Base-by-base conservation (phyloP, 345 rosid species). In the Eucalyptus pumila region DNA sequence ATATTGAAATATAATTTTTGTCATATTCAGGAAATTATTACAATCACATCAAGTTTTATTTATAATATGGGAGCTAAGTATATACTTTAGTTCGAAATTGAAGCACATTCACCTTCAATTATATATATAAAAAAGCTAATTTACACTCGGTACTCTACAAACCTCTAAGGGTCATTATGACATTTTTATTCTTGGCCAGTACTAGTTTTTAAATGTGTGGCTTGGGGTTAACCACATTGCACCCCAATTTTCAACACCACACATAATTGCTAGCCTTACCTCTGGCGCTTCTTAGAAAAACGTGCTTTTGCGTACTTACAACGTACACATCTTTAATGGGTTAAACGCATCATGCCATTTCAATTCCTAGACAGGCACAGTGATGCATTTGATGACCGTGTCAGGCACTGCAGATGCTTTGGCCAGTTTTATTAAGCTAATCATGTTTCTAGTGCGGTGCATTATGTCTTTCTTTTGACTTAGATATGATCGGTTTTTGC, bases 361-460 rank as follows among this genome's bases (percentile, higher is more conserved):
- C 62, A 10, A 24, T 1, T 7, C 4, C 30, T 24, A 5, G 24
- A 2, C 8, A 10, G 14, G 3, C 14, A 32, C 4, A 9, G 6
- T n/a, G 21, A n/a, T 8, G 10, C 21, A 0, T 32, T 32, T 67
- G 24, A 69, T 69, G 24, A 69, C 5, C 24, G 23, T 17, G 42
- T 17, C 24, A 69, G 12, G 26, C 44, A 9, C 10, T 37, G 11
- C 24, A 7, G 34, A 6, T 5, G 17, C 16, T 62, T 6, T 16
- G 42, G 24, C 42, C 42, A 19, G 7, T 13, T 12, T 62, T 30
- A 30, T 62, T 62, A 13, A 30, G 34, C 17, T 62, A 30, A 62
- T 62, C 69, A 3, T 30, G 69, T 12, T 12, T 62, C 8, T 0
- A 10, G 62, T 21, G 58, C 58, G 26, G 58, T 21, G 34, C 16